These are phyloP conservation scores for Davidsoniella eucalypti DNA, from an alignment of 2,329 filamentous ascomycete species.

Conservation along the genomic window DNA sequence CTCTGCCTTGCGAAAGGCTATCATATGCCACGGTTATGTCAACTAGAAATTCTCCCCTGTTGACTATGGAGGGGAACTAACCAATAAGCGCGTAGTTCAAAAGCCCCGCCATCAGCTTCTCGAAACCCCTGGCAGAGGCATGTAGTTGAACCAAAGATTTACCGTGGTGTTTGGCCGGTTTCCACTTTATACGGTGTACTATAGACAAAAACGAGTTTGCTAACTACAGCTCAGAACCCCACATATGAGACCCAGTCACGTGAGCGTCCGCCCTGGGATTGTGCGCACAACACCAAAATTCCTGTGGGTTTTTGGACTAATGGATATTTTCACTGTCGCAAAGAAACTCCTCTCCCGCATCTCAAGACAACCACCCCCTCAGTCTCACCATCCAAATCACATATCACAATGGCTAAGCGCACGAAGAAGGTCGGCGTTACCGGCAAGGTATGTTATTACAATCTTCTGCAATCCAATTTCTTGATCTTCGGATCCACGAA, in stretches of 20 bases:
- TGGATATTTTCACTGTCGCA: conserved; percentile 12
- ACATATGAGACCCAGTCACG: conserved; percentile 11
- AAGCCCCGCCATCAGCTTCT: conserved; percentile 12
- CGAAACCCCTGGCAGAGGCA: conserved; percentile 8
- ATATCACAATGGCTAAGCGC: conserved; percentile 77
- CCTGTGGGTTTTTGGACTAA: conserved; percentile 10
- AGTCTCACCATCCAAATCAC: conserved; percentile 17
- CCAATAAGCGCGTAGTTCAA: conserved; percentile 12
- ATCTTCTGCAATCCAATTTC: not conserved
- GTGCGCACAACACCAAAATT: conserved; percentile 13
- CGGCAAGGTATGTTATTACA: conserved; percentile 28
- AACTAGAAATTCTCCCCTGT: conserved; percentile 11
- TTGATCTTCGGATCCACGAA: not conserved
- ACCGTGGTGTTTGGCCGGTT: not conserved
- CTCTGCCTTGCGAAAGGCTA: conserved; percentile 11
- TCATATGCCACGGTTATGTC: conserved; percentile 6
- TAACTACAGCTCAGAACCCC: conserved; percentile 4
- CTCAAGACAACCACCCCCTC: conserved; percentile 15
- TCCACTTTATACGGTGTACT: not conserved
- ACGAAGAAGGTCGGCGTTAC: conserved; percentile 97
- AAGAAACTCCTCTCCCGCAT: conserved; percentile 11
- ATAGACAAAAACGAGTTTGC: not conserved
- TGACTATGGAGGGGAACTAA: conserved; percentile 11
- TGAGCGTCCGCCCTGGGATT: conserved; percentile 10
- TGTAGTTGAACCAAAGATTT: conserved; percentile 3